Evolutionary conservation across 1,284 basidiomycete genomes (phyloP).

Genomic region (Pholiota adiposa): DNA sequence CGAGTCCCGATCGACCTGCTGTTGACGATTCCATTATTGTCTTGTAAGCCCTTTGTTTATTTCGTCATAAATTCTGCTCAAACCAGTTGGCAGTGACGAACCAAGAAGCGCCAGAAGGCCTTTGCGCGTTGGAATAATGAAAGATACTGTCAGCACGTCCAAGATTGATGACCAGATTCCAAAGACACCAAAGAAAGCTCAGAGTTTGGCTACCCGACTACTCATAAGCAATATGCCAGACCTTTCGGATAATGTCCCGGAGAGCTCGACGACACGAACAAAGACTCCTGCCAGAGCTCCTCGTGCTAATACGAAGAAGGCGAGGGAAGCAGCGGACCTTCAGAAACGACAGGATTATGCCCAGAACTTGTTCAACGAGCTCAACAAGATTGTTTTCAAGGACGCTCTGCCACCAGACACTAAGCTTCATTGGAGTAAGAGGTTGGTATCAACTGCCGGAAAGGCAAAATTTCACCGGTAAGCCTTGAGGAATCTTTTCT

Average conservation of each 20-base stretch:
- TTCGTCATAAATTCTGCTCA: not conserved
- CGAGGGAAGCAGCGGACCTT: slow-evolving; percentile 46
- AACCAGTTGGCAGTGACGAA: slow-evolving; percentile 41
- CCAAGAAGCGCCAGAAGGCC: slow-evolving; percentile 52
- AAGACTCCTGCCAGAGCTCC: slow-evolving; percentile 22
- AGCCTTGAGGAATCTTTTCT: slow-evolving; percentile 6
- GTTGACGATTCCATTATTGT: slow-evolving; percentile 49
- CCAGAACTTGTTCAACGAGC: slow-evolving; percentile 75
- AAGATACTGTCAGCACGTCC: not conserved
- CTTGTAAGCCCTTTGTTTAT: slow-evolving; percentile 40
- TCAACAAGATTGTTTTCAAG: slow-evolving; percentile 80
- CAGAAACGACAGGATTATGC: slow-evolving; percentile 58
- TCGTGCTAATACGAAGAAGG: slow-evolving; percentile 48
- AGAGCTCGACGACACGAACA: not conserved
- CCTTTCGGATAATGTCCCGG: not conserved
- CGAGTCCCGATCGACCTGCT: not conserved
- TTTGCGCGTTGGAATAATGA: slow-evolving; percentile 28
- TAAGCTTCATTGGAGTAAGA: slow-evolving; percentile 73
- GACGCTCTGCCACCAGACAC: slow-evolving; percentile 71
- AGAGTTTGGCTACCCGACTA: not conserved
- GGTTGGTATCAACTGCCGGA: slow-evolving; percentile 78
- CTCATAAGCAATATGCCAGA: not conserved
- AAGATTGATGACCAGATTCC: not conserved
- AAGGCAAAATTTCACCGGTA: slow-evolving; percentile 73
- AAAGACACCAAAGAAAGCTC: not conserved